Base-by-base conservation (phyloP, 345 rosid genomes). In the Cochlearia excelsa region DNA sequence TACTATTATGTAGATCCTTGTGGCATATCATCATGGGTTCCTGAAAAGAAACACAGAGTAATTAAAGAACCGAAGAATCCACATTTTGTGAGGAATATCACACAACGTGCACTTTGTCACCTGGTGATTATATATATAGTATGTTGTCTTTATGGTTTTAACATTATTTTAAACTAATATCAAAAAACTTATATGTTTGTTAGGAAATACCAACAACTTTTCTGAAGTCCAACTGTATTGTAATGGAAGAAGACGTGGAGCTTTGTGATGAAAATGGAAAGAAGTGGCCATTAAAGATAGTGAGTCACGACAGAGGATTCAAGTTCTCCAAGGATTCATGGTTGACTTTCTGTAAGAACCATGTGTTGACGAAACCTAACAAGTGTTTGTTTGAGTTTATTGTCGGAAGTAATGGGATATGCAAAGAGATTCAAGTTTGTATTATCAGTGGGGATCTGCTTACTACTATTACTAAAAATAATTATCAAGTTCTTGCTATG, bases 141-240 rank as follows among this genome's bases (percentile, higher is more conserved):
- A 41, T 26, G 40, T 5, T 9, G 10, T 50, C 1, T 27, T 35
- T 7, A 4, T 42, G 33, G 66, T 59, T 50, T 11, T 8, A 0
- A 16, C 7, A 16, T 3, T 33, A 42, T 27, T 29, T 9, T 1
- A 59, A 10, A 10, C 70, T 29, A 7, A 38, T 27, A 44, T 37
- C 5, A 26, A 68, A 31, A 68, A 27, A 16, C 41, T 3, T 49
- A 26, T 35, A 16, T 54, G 52, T 61, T 48, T 55, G 47, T 6
- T 69, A 69, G 74, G 74, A 69, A 0, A 55, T 69, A 62, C 74
- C 74, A 1, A 11, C n/a, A 1, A 55, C 63, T 2, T 48, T 62
- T 48, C 58, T 69, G 26, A 69, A 49, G 55, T 37, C 53, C 3
- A 62, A 69, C 9, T 68, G 74, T 57, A 61, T 69, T 2, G 34